Base-by-base conservation (phyloP, 345 rosid species). In the Populus simonii region DNA sequence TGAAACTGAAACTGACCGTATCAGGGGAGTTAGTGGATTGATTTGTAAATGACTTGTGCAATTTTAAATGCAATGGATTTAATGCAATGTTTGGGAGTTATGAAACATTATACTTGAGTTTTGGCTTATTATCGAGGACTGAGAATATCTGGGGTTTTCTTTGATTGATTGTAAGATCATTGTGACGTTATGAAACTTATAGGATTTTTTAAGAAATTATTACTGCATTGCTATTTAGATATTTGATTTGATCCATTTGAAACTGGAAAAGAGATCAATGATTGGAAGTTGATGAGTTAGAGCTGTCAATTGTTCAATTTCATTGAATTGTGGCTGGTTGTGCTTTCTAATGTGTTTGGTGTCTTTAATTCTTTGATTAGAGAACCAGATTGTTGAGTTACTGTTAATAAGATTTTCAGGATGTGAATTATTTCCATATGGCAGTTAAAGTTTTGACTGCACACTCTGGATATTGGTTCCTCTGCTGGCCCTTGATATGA, bases 41-140 rank as follows among this genome's bases (percentile, higher is more conserved):
- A 55, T 38, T 47, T 61, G 57, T 79, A 59, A 79, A 79, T 36
- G 33, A 16, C 38, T 33, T 29, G 22, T 15, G 68, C 25, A 69
- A 69, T 59, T 68, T 79, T 59, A 27, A 74, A 69, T 74, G 66
- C 82, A 62, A 36, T 39, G 68, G 73, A 22, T 51, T 76, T 33
- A 35, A 29, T 67, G n/a, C 45, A 68, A 57, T 66, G 6, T 53
- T 68, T 76, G 79, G 66, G 66, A 76, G 73, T 76, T 53, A 57
- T 7, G 69, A 12, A 23, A 59, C 29, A 20, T 53, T 53, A 53
- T 53, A 18, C 6, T 59, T 23, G 27, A 59, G 29, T 23, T 8
- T n/a, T 59, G 63, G n/a, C 27, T n/a, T 59, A 59, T n/a, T n/a
- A 59, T 59, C 25, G 65, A 59, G 65, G 65, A 25, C 65, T 59